Evolutionary conservation across 2,329 filamentous ascomycete genomes (phyloP).

Genomic region (Diplocarpon mali): DNA sequence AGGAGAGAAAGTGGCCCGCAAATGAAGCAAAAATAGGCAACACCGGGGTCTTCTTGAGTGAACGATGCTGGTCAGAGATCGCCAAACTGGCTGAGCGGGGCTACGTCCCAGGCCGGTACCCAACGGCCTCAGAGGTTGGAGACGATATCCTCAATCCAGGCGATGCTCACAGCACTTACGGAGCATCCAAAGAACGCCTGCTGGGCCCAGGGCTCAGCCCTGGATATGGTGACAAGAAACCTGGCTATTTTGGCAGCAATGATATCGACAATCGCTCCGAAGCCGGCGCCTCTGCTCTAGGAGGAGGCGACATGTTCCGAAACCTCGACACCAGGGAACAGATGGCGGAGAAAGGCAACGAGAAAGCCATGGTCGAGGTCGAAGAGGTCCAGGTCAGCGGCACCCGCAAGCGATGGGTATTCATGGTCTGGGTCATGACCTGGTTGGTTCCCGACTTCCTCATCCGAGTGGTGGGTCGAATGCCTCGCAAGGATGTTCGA

Average conservation of each 20-base stretch:
- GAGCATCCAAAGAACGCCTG: conserved; percentile 50
- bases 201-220: conserved; percentile 40
- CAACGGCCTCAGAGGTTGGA: conserved; percentile 44
- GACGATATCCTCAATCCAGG: conserved; percentile 50
- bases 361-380: conserved; percentile 81
- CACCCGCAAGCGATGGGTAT: conserved; percentile 84
- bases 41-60: conserved; percentile 91
- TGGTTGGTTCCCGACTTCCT: conserved; percentile 80
- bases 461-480: conserved; percentile 66
- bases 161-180: conserved; percentile 41
- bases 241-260: conserved; percentile 67
- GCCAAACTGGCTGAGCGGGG: conserved; percentile 59
- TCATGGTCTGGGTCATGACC: conserved; percentile 71
- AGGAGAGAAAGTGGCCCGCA: conserved; percentile 81
- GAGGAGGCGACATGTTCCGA: conserved; percentile 94
- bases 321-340: conserved; percentile 89
- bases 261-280: conserved; percentile 78
- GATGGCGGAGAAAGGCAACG: conserved; percentile 90
- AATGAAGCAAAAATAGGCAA: conserved; percentile 87
- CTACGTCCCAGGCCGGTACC: conserved; percentile 42
- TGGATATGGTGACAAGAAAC: conserved; percentile 59
- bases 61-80: conserved; percentile 89
- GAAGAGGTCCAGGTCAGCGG: conserved; percentile 70
- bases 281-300: conserved; percentile 81
- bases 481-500: conserved; percentile 85